These are phyloP conservation scores for Ministeria vibrans DNA, from an alignment of 78 protist genomes.

Conservation along the genomic window DNA sequence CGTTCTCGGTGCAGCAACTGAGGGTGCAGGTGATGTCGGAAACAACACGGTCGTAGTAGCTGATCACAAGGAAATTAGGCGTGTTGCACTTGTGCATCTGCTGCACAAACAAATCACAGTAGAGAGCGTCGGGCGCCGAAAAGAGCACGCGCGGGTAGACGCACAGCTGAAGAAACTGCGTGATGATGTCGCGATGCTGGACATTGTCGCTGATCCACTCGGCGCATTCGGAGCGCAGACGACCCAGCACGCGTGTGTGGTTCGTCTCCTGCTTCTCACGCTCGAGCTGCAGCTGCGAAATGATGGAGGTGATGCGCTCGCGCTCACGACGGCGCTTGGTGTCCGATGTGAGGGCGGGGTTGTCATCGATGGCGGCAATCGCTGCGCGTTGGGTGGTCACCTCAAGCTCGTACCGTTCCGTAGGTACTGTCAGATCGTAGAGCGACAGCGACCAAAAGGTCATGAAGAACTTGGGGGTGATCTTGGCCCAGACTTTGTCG, in stretches of 20 bases:
- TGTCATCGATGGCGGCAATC: not conserved
- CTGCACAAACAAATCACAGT: not conserved
- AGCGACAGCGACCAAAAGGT: conserved; percentile 34
- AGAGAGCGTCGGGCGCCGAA: not conserved
- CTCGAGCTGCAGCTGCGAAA: not conserved
- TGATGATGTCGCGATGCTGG: not conserved
- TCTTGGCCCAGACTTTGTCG: not conserved
- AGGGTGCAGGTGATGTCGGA: not conserved
- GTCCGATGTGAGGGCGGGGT: not conserved
- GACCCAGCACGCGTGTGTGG: not conserved
- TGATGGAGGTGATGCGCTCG: not conserved
- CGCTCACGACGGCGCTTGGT: not conserved
- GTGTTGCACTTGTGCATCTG: not conserved
- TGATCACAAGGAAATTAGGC: not conserved
- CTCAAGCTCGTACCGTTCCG: not conserved
- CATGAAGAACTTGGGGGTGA: not conserved
- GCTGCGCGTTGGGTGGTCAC: not conserved
- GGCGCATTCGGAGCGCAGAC: not conserved
- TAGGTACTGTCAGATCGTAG: conserved; percentile 23
- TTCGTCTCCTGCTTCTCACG: not conserved
- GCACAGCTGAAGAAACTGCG: not conserved
- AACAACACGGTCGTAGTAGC: not conserved
- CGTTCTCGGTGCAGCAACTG: not conserved
- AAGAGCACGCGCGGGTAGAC: not conserved
- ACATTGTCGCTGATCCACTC: not conserved